Evolutionary conservation across 2,329 filamentous ascomycete genomes (phyloP), one percentile per base, ranked within the genome.

Genomic region (Albophoma yamanashiensis): DNA sequence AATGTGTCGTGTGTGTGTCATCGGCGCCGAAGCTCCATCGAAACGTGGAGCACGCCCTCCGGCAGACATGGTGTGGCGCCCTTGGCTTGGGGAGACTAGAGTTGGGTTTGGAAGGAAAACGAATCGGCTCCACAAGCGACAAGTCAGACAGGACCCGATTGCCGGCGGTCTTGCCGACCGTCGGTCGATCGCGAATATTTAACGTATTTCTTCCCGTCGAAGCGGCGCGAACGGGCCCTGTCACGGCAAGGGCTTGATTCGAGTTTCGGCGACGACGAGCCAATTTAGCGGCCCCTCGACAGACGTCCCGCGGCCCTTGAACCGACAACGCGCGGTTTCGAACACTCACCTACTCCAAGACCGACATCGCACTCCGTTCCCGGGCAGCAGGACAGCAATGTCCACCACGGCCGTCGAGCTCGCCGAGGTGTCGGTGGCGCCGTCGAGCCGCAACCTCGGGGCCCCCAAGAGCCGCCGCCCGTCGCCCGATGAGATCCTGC

Each of bases 401-500:
- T 50, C 45, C 14, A 50, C 45, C 8, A 50, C 45, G 14, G 45
- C 45, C 14, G 31, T 50, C 25, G 22, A 50, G 45, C 45, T 50
- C 45, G 8, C 45, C 45, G 45, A 50, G 45, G 45, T 4, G 14
- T 20, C 45, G 45, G 25, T 25, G 1, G 45, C 45, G 45, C 45
- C 45, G 45, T 50, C 45, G 45, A 50, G 45, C 45, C 45, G 45
- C 45, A 50, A 50, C 45, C 22, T 4, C n/a, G 9, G 11, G n/a
- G 0, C n/a, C 20, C 2, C 31, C 31, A 55, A 55, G 31, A 15
- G 31, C 17, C 31, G 34, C 2, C 38, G 20, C 9, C 53, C 31
- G 14, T 55, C 53, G 31, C 22, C 34, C 31, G 65, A 69, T 5
- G 64, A 64, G 14, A 61, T 72, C 8, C 64, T 81, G 62, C 71